Evolutionary conservation across 805 yeast species (phyloP), one percentile per base, ranked within the genome.

Genomic region (Sugiyamaella valdiviana): DNA sequence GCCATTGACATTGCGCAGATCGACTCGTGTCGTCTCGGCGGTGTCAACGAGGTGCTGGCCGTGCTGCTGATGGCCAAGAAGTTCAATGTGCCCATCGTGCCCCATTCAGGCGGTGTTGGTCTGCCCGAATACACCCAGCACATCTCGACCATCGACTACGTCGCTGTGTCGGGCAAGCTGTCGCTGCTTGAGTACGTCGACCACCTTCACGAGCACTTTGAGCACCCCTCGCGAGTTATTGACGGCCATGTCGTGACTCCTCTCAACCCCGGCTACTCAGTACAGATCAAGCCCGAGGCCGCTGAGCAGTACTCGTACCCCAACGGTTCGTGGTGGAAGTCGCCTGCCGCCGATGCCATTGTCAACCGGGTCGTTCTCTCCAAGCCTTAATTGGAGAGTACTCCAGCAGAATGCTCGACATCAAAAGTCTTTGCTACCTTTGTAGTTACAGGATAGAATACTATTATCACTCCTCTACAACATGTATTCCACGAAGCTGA

Each of bases 81-180:
- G 49, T 65, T 55, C 49, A 55, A 53, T 12, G 58, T 65, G 16
- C 68, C 66, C 36, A 60, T 64, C 20, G 64, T 64, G 4, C 69
- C 69, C n/a, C 69, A 64, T 42, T 62, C 67, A 38, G 69, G 69
- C 21, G 69, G 68, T 14, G 65, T 64, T 36, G 69, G 69, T 4
- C 55, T 64, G 7, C 67, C 68, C 3, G 69, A 64, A 50, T 64
- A 64, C 55, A 64, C 69, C 16, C 67, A 61, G 51, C 69, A 64
- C 51, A 50, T 64, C 38, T 53, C 69, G 17, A 62, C 66, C n/a
- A 62, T 64, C 37, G 64, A 64, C 52, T 64, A 63, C 46, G 47
- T 64, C 16, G 41, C 46, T 7, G 63, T 64, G 9, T 51, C 62
- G 15, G 69, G 67, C 5, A 59, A 63, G 49, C 55, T 53, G 46